These are phyloP conservation scores for Solidago caesia DNA, from an alignment of 129 eudicot genomes.

Conservation along the genomic window DNA sequence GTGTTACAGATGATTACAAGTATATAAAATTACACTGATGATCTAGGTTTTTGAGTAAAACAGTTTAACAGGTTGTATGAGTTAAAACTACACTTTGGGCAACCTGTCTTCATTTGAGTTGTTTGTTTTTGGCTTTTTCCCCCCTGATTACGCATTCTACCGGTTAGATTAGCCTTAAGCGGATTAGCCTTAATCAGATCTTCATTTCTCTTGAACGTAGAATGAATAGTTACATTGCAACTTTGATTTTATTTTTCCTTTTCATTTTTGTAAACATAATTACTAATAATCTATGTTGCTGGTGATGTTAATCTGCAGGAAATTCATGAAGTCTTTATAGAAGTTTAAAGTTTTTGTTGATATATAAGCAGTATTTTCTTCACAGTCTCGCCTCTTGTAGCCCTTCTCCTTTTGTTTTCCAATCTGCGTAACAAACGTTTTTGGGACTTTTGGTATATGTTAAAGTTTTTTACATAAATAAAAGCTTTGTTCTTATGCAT, in stretches of 20 bases:
- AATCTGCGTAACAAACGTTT: slow-evolving; percentile 18
- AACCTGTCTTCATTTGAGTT: too few species aligned
- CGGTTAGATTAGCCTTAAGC: too few species aligned
- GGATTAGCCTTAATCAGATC: neutral
- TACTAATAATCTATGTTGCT: neutral
- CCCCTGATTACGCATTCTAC: too few species aligned
- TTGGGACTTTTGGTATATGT: slow-evolving; percentile 22
- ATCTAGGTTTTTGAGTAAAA: too few species aligned
- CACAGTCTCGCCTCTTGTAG: neutral
- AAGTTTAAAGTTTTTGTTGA: slow-evolving; percentile 36
- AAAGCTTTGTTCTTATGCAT: slow-evolving; percentile 23
- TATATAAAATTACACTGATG: too few species aligned
- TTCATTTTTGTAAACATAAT: neutral
- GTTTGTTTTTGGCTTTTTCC: too few species aligned
- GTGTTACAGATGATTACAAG: too few species aligned
- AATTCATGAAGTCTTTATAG: slow-evolving; percentile 39
- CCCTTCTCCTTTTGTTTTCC: slow-evolving; percentile 10
- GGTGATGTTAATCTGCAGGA: slow-evolving; percentile 43
- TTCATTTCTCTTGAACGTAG: neutral
- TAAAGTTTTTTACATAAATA: slow-evolving; percentile 25
- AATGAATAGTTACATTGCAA: neutral
- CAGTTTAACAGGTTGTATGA: too few species aligned
- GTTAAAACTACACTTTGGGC: too few species aligned
- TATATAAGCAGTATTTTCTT: slow-evolving; percentile 27
- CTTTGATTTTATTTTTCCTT: neutral